phyloP scores from a whole-genome alignment of 257 asterid genomes.

The Solanum pinnatisectum region DNA sequence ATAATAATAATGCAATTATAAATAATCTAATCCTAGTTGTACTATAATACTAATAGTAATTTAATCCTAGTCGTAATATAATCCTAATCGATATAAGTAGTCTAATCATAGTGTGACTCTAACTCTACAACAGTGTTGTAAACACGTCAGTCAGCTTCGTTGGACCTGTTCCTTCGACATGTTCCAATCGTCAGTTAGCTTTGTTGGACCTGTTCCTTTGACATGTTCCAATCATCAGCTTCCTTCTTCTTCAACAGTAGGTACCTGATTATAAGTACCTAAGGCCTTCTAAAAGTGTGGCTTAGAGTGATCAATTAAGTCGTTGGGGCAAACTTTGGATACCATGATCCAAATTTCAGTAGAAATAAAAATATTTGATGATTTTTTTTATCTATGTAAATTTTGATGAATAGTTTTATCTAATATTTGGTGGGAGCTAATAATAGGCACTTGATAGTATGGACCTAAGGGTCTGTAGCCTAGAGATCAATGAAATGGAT shows the following conservation, averaged over 20 bases:
- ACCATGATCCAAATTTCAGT: background rate
- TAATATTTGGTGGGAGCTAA: background rate
- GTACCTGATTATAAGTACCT: background rate
- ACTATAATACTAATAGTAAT: no score
- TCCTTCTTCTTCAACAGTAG: background rate
- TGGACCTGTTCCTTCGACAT: no score
- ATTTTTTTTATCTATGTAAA: background rate
- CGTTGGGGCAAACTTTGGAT: background rate
- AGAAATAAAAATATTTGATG: background rate
- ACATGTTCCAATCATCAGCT: no score
- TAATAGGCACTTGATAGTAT: background rate
- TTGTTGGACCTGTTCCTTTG: no score
- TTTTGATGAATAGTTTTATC: background rate
- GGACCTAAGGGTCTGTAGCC: background rate
- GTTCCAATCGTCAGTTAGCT: no score
- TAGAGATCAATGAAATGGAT: background rate
- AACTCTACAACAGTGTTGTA: no score
- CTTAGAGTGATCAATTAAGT: background rate
- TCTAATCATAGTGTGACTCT: no score
- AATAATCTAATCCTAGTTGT: no score
- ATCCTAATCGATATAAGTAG: no score
- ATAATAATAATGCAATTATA: no score
- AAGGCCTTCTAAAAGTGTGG: background rate
- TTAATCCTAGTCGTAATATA: no score
- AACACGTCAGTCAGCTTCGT: no score